Evolutionary conservation across 139 green algal genomes (phyloP), one percentile per base, ranked within the genome.

Genomic region (Chlorella sp.): DNA sequence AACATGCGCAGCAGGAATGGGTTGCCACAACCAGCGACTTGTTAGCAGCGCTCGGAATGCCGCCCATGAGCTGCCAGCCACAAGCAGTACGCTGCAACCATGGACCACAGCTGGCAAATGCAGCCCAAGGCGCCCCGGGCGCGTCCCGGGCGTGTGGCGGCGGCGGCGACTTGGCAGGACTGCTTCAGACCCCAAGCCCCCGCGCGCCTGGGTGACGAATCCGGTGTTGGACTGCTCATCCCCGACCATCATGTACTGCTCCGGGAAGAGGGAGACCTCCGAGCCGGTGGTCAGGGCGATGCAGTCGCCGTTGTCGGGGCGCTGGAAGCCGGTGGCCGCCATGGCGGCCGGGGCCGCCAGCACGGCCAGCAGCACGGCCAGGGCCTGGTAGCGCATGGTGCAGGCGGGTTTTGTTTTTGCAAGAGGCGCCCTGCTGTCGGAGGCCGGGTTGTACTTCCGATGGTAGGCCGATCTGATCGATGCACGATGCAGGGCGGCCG

Each of bases 221-320:
- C 36, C 51, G 13, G 40, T 5, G 40, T 38, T 5, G 20, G 70
- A 72, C 54, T 60, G 7, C 56, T 38, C 58, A 56, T 86, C 81
- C 17, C 81, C 78, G 30, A 73, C 73, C 32, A 90, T 46, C 34
- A 85, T 43, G 43, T 56, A 90, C 44, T 85, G 46, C 26, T 80
- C 32, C 28, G 86, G 86, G 82, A 75, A 90, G n/a, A 90, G 81
- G 7, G 51, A 60, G 51, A 56, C 51, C n/a, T 74, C 81, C 9
- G 32, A 16, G 34, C n/a, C 60, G 40, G 75, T 54, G 75, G 20
- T 44, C n/a, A 60, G 46, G 26, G 48, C 51, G 8, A 89, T 11
- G 54, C 86, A 90, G 69, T 90, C 86, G 43, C 48, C 75, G 62
- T 90, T 88, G 9, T 65, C 38, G 3, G 86, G 86, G 13, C 86